These are phyloP conservation scores for Pestalotiopsis sp. DNA, from an alignment of 2,329 filamentous ascomycete genomes.

Conservation along the genomic window DNA sequence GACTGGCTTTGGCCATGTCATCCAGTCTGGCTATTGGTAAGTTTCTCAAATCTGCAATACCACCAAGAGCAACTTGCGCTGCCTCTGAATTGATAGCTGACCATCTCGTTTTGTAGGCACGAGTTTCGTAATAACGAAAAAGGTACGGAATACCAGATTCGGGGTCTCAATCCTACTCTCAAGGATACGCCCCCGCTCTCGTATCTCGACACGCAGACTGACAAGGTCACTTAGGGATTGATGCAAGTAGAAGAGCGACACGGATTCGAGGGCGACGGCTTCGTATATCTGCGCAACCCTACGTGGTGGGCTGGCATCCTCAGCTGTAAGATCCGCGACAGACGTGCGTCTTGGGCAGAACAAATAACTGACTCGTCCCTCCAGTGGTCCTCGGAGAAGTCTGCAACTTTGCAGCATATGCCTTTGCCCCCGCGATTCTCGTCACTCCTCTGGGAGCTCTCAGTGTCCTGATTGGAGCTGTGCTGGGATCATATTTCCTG, in stretches of 20 bases:
- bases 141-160: slow-evolving; percentile 58
- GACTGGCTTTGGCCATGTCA: slow-evolving; percentile 73
- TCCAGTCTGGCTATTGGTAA: slow-evolving; percentile 78
- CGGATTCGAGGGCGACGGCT: slow-evolving; percentile 96
- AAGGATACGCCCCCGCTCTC: background rate
- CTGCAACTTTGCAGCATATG: slow-evolving; percentile 97
- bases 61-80: slow-evolving; percentile 14
- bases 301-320: slow-evolving; percentile 96
- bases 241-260: slow-evolving; percentile 89
- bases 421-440: slow-evolving; percentile 97
- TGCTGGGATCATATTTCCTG: slow-evolving; percentile 92
- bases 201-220: slow-evolving; percentile 17
- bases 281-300: slow-evolving; percentile 90
- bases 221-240: slow-evolving; percentile 65
- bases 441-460: slow-evolving; percentile 94
- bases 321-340: slow-evolving; percentile 65
- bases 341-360: background rate
- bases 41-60: slow-evolving; percentile 27
- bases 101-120: slow-evolving; percentile 60
- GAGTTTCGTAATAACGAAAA: slow-evolving; percentile 99
- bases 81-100: slow-evolving; percentile 18
- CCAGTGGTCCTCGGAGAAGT: slow-evolving; percentile 90
- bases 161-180: slow-evolving; percentile 2
- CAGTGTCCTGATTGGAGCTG: slow-evolving; percentile 91
- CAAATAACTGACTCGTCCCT: background rate